A percentile compares a stretch with the other conserved stretches of the same genome.
Conservation (phyloP, 1,284 basidiomycete genomes). For the Abortiporus biennis region DNA sequence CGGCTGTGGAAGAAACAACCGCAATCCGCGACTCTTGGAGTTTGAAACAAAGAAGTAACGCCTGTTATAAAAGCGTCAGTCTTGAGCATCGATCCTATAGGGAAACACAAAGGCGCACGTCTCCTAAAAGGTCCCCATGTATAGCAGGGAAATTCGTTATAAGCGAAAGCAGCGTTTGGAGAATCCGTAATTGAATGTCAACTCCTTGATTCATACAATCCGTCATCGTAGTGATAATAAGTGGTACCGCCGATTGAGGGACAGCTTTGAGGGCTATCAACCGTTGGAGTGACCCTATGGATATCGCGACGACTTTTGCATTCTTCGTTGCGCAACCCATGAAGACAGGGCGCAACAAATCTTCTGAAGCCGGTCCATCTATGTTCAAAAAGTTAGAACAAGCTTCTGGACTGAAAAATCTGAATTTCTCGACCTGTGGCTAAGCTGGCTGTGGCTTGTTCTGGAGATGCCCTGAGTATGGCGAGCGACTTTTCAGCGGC, state of each 20-base stretch:
- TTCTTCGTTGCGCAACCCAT: conserved; percentile 94
- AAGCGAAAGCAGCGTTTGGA: conserved; percentile 86
- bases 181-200: conserved; percentile 88
- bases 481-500: conserved; percentile 83
- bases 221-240: conserved; percentile 77
- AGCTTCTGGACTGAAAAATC: background rate
- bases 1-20: conserved; percentile 95
- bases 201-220: conserved; percentile 90
- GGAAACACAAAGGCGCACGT: conserved; percentile 42
- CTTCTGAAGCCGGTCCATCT: conserved; percentile 78
- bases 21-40: conserved; percentile 93
- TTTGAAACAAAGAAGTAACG: conserved; percentile 88
- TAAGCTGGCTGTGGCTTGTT: conserved; percentile 57
- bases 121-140: conserved; percentile 74
- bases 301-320: conserved; percentile 90
- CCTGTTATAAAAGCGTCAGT: conserved; percentile 36
- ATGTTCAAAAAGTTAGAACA: background rate
- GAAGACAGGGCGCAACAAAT: conserved; percentile 84
- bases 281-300: conserved; percentile 87
- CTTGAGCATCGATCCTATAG: background rate
- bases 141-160: conserved; percentile 83
- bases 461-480: conserved; percentile 70
- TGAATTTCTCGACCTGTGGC: conserved; percentile 48
- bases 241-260: conserved; percentile 70
- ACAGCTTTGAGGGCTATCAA: conserved; percentile 86